These are phyloP conservation scores for Inonotus hispidus DNA, from an alignment of 1,284 basidiomycete genomes.

Conservation along the genomic window DNA sequence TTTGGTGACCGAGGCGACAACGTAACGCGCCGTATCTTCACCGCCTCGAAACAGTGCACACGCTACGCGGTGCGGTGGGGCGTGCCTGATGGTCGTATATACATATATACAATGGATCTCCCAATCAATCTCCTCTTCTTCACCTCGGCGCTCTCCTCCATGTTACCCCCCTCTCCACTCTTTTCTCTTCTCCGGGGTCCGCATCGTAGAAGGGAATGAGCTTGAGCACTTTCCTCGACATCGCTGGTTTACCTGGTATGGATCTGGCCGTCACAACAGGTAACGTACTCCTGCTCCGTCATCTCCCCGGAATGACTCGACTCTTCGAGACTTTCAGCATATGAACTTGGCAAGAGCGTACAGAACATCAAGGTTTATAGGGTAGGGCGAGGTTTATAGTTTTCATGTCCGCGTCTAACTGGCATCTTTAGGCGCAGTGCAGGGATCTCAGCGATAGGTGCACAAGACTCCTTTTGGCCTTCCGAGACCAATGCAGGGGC, in stretches of 20 bases:
- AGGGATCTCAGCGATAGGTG: conserved; percentile 32
- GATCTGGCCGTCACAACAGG: conserved; percentile 25
- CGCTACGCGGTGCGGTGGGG: too few relatives aligned
- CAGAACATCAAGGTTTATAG: conserved; percentile 35
- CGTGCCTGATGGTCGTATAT: neutral
- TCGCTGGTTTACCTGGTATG: conserved; percentile 28
- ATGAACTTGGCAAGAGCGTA: conserved; percentile 10
- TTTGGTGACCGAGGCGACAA: too few relatives aligned
- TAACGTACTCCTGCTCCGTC: conserved; percentile 14
- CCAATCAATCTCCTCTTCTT: too few relatives aligned
- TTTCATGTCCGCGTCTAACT: neutral
- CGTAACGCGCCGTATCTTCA: neutral
- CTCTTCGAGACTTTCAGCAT: conserved; percentile 23
- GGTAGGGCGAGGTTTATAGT: conserved; percentile 21
- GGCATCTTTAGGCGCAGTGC: conserved; percentile 34
- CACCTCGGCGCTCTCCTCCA: neutral
- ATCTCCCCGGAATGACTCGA: neutral
- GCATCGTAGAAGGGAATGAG: conserved; percentile 15
- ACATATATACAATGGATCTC: too few relatives aligned
- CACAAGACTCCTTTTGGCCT: conserved; percentile 28
- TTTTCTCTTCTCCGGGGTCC: neutral
- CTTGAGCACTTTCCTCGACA: conserved; percentile 18
- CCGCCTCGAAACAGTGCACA: neutral
- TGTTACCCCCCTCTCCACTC: neutral
- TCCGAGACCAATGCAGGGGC: conserved; percentile 31